These are phyloP conservation scores for Beverwykella pulmonaria DNA, from an alignment of 495 filamentous ascomycete species.

Conservation along the genomic window DNA sequence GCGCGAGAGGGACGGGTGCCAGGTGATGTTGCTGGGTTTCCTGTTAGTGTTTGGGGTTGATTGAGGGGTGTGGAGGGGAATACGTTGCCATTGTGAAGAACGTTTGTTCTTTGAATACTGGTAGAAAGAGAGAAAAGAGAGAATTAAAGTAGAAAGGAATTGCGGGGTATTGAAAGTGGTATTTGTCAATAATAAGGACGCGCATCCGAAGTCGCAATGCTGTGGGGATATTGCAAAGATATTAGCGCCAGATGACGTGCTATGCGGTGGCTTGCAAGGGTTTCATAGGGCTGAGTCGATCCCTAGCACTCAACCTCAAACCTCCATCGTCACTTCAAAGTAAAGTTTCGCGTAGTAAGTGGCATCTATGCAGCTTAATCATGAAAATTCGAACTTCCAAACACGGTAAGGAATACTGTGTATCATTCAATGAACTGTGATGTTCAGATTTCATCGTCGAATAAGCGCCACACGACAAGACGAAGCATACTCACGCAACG, in stretches of 20 bases:
- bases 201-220: not conserved
- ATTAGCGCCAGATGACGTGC: not conserved
- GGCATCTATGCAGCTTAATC: too few relatives aligned
- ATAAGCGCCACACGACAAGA: too few relatives aligned
- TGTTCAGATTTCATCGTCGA: too few relatives aligned
- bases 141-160: not conserved
- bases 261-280: not conserved
- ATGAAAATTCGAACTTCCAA: too few relatives aligned
- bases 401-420: too few relatives aligned
- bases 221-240: not conserved
- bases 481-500: too few relatives aligned
- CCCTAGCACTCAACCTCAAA: not conserved
- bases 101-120: not conserved
- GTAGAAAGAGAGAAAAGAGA: too few relatives aligned
- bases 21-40: constrained; percentile 86
- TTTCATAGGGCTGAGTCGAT: too few relatives aligned
- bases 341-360: too few relatives aligned
- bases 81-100: constrained; percentile 39
- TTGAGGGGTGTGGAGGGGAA: constrained; percentile 12
- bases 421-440: too few relatives aligned
- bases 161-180: not conserved
- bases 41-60: constrained; percentile 3
- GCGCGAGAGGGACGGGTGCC: constrained; percentile 88
- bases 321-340: not conserved
- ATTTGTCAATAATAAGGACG: not conserved